These are phyloP conservation scores for Euphorbia pulcherrima DNA, from an alignment of 345 rosid genomes.

Conservation along the genomic window DNA sequence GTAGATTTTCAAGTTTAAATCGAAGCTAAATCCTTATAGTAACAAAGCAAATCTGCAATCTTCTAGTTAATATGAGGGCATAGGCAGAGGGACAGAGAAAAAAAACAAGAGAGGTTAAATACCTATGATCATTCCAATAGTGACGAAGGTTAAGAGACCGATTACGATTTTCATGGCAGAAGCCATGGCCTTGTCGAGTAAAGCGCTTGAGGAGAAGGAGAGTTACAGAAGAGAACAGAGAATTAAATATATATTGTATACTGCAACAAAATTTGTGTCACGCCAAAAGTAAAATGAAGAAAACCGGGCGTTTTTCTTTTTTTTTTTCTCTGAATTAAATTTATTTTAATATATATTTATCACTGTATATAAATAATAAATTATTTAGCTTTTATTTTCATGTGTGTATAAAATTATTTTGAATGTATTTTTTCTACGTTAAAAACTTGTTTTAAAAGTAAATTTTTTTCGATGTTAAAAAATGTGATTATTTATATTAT, in stretches of 20 bases:
- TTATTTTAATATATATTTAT: no score
- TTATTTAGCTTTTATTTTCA: no score
- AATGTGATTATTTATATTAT: no score
- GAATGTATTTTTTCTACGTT: no score
- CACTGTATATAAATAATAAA: no score
- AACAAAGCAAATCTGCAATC: neutral
- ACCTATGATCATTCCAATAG: constrained; percentile 91
- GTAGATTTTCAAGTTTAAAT: neutral
- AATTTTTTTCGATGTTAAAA: no score
- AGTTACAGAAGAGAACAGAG: neutral
- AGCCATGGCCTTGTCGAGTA: constrained; percentile 38
- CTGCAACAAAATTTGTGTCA: neutral
- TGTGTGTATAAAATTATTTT: no score
- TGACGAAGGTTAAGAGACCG: constrained; percentile 80
- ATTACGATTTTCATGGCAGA: constrained; percentile 64
- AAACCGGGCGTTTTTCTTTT: neutral
- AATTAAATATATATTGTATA: no score
- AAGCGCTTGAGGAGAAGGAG: neutral
- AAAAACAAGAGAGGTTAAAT: neutral
- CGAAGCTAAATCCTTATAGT: neutral
- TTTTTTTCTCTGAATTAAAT: no score
- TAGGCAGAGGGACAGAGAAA: neutral
- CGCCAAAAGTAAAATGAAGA: neutral
- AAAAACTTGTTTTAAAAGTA: no score
- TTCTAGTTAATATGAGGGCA: neutral